These are phyloP conservation scores for Pugionium cornutum DNA, from an alignment of 345 rosid genomes.

Conservation along the genomic window DNA sequence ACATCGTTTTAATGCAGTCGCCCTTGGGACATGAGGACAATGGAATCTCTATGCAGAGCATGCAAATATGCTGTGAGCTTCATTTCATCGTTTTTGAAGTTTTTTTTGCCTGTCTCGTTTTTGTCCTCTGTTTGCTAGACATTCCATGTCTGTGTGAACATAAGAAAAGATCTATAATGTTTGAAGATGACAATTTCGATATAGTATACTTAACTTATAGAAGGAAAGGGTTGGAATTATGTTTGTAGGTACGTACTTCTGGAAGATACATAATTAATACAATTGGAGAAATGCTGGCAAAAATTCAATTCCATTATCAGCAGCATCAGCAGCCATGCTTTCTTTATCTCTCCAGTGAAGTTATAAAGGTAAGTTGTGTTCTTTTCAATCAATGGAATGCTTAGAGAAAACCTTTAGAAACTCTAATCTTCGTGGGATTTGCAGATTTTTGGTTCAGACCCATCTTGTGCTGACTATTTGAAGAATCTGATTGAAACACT, in stretches of 20 bases:
- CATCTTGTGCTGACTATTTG: slow-evolving; percentile 79
- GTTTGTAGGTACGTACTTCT: slow-evolving; percentile 84
- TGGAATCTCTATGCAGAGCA: slow-evolving; percentile 99
- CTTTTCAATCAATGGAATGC: slow-evolving; percentile 15
- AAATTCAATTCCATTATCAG: slow-evolving; percentile 85
- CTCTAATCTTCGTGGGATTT: slow-evolving; percentile 27
- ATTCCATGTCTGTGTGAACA: slow-evolving; percentile 6
- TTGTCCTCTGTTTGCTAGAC: slow-evolving; percentile 14
- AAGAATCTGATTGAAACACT: slow-evolving; percentile 88
- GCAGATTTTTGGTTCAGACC: slow-evolving; percentile 98
- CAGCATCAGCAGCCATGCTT: slow-evolving; percentile 98
- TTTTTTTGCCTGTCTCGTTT: slow-evolving; percentile 3
- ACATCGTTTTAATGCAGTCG: slow-evolving; percentile 60
- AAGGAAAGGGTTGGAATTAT: slow-evolving; percentile 26
- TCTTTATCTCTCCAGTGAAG: slow-evolving; percentile 98
- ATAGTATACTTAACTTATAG: slow-evolving; percentile 13
- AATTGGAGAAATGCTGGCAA: slow-evolving; percentile 92
- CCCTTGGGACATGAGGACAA: slow-evolving; percentile 99
- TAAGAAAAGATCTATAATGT: slow-evolving; percentile 7
- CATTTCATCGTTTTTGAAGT: slow-evolving; percentile 11
- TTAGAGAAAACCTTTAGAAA: slow-evolving; percentile 29
- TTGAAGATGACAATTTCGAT: slow-evolving; percentile 7
- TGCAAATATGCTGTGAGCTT: slow-evolving; percentile 98
- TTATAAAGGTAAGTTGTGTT: slow-evolving; percentile 70
- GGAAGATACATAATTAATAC: slow-evolving; percentile 91